Conservation (phyloP, 202 grass and related monocot species). For the Dendrocalamus latiflorus region DNA sequence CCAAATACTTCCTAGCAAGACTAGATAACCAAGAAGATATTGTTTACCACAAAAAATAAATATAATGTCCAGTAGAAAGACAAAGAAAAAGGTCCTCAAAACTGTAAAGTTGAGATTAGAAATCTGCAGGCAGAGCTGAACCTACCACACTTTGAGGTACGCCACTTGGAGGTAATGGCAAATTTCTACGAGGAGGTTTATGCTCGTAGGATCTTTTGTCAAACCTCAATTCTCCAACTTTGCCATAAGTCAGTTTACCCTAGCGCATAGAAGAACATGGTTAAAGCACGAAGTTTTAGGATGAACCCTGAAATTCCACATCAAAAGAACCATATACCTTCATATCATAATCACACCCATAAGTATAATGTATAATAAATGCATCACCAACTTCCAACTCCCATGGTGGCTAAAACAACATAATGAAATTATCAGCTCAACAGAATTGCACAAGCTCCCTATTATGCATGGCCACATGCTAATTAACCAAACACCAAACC, state of each 20-base stretch:
- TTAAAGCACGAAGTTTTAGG: slow-evolving; percentile 8
- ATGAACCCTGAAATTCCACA: slow-evolving; percentile 1
- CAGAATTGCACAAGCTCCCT: slow-evolving; percentile 1
- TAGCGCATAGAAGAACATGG: slow-evolving; percentile 25
- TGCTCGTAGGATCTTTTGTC: slow-evolving; percentile 73
- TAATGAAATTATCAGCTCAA: slow-evolving; percentile 14
- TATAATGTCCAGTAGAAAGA: neutral
- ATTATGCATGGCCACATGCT: neutral
- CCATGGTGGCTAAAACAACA: slow-evolving; percentile 75
- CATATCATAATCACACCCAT: slow-evolving; percentile 82
- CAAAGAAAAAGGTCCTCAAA: neutral
- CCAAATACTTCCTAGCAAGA: neutral
- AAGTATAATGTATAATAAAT: slow-evolving; percentile 97
- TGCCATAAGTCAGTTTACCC: slow-evolving; percentile 79
- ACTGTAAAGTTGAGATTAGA: neutral
- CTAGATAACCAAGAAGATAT: neutral
- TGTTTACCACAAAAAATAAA: neutral
- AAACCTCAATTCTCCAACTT: slow-evolving; percentile 94
- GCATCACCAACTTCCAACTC: slow-evolving; percentile 69
- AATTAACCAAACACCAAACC: slow-evolving; percentile 38
- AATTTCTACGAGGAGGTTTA: slow-evolving; percentile 69
- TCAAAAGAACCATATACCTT: slow-evolving; percentile 49
- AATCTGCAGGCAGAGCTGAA: slow-evolving; percentile 21
- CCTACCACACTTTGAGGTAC: slow-evolving; percentile 89
- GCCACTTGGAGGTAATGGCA: slow-evolving; percentile 65